A percentile compares a stretch with the other conserved stretches of the same genome.
phyloP scores from a whole-genome alignment of 2,329 filamentous ascomycete genomes.

The Sclerotinia sclerotiorum region DNA sequence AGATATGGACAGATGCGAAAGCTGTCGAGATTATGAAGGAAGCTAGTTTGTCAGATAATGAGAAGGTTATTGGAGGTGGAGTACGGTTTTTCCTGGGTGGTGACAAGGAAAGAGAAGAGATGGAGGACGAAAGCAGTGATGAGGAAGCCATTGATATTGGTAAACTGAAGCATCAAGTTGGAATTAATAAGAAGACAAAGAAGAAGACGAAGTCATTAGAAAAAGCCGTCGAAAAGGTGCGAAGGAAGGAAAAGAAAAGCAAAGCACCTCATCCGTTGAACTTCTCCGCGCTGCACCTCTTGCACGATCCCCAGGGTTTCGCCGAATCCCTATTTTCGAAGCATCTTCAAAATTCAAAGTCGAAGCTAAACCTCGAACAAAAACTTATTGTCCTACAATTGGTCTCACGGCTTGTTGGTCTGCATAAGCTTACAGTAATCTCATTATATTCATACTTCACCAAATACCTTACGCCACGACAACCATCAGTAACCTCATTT shows the following conservation, averaged over 20 bases:
- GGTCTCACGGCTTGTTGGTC: constrained; percentile 83
- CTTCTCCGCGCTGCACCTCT: constrained; percentile 90
- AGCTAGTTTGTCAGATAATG: constrained; percentile 82
- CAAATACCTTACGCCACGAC: constrained; percentile 26
- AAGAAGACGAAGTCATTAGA: constrained; percentile 80
- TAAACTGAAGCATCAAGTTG: constrained; percentile 78
- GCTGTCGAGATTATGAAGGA: constrained; percentile 99
- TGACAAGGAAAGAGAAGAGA: constrained; percentile 91
- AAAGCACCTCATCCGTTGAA: constrained; percentile 83
- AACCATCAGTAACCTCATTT: constrained; percentile 60
- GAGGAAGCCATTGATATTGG: constrained; percentile 80
- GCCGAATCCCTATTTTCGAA: constrained; percentile 87
- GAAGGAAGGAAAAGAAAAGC: constrained; percentile 84
- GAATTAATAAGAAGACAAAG: constrained; percentile 95
- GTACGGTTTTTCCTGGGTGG: constrained; percentile 94
- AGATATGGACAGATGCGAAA: constrained; percentile 93
- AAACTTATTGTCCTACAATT: constrained; percentile 89
- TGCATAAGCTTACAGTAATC: constrained; percentile 89
- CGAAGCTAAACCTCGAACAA: constrained; percentile 82
- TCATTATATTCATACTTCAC: constrained; percentile 70
- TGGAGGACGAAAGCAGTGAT: constrained; percentile 84
- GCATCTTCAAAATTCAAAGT: constrained; percentile 83
- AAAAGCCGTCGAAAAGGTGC: constrained; percentile 78
- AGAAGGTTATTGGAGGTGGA: constrained; percentile 85
- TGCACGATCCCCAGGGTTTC: constrained; percentile 93